phyloP scores from a whole-genome alignment of 2,329 filamentous ascomycete genomes.

The Penicillium sclerotigenum region DNA sequence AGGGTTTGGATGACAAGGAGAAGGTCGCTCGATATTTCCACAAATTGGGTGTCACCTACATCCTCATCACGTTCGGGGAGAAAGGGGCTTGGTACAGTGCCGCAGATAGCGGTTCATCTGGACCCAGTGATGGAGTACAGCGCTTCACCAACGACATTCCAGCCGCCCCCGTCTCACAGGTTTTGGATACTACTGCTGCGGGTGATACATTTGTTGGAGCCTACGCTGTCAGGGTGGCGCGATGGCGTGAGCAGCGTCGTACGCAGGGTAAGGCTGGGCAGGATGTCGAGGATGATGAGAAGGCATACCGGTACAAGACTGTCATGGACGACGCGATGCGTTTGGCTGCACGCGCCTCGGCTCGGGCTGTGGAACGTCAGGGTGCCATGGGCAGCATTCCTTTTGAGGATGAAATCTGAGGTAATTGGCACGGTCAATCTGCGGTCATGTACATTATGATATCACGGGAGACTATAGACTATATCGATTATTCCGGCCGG shows the following conservation, averaged over 20 bases:
- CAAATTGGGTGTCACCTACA: constrained; percentile 65
- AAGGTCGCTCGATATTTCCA: constrained; percentile 63
- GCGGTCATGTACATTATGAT: constrained; percentile 9
- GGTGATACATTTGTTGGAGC: constrained; percentile 92
- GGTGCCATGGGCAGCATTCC: constrained; percentile 51
- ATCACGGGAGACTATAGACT: background rate
- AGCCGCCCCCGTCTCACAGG: constrained; percentile 65
- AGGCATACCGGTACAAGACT: constrained; percentile 37
- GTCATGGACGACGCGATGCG: constrained; percentile 47
- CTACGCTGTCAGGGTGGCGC: constrained; percentile 72
- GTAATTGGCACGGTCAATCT: background rate
- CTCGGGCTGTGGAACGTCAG: constrained; percentile 44
- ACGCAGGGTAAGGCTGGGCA: constrained; percentile 53
- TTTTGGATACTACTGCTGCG: constrained; percentile 90
- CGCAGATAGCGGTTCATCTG: constrained; percentile 47
- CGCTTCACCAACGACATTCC: constrained; percentile 47
- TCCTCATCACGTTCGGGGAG: constrained; percentile 80
- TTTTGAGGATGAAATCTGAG: constrained; percentile 45
- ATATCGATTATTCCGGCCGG: background rate
- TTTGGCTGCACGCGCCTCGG: constrained; percentile 45
- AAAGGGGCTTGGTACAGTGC: constrained; percentile 70
- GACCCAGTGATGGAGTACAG: constrained; percentile 29
- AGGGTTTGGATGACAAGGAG: constrained; percentile 48
- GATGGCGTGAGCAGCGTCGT: constrained; percentile 41
- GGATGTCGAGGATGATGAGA: constrained; percentile 35